These are phyloP conservation scores for Talaromyces trachyspermus DNA, from an alignment of 495 filamentous ascomycete genomes.

Conservation along the genomic window DNA sequence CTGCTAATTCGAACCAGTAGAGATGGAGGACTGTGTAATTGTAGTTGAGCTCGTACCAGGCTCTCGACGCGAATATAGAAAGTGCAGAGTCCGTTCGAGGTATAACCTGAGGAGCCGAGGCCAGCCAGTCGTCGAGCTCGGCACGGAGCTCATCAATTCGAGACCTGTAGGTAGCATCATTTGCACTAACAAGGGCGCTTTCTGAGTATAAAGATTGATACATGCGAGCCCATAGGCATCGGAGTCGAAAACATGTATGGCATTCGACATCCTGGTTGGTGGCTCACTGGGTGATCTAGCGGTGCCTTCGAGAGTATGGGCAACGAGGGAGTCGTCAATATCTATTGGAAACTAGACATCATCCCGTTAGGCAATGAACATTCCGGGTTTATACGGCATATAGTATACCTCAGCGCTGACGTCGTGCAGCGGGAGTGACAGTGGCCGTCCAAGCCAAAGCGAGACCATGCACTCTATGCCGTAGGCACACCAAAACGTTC, in stretches of 20 bases:
- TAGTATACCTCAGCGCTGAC: constrained; percentile 14
- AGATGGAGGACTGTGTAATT: constrained; percentile 5
- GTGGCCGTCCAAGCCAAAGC: constrained; percentile 11
- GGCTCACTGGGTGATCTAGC: background rate
- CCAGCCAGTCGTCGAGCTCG: constrained; percentile 9
- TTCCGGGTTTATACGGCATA: background rate
- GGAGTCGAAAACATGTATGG: constrained; percentile 14
- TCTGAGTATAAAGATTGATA: constrained; percentile 10
- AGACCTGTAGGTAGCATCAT: background rate
- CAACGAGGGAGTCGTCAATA: constrained; percentile 8
- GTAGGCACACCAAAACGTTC: constrained; percentile 15
- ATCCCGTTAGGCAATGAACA: background rate
- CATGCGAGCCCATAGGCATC: constrained; percentile 9
- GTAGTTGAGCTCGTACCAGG: constrained; percentile 10
- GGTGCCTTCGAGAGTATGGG: background rate
- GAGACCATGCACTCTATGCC: constrained; percentile 9
- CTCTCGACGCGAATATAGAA: constrained; percentile 8
- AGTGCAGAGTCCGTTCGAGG: background rate
- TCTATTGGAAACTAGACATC: constrained; percentile 7
- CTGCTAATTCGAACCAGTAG: constrained; percentile 1
- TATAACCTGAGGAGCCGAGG: background rate
- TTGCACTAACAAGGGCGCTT: background rate
- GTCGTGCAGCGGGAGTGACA: constrained; percentile 8
- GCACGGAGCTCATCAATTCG: constrained; percentile 6
- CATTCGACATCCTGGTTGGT: constrained; percentile 11